Conservation (phyloP, 2,329 filamentous ascomycete genomes). For the Dactylellina drechsleri region DNA sequence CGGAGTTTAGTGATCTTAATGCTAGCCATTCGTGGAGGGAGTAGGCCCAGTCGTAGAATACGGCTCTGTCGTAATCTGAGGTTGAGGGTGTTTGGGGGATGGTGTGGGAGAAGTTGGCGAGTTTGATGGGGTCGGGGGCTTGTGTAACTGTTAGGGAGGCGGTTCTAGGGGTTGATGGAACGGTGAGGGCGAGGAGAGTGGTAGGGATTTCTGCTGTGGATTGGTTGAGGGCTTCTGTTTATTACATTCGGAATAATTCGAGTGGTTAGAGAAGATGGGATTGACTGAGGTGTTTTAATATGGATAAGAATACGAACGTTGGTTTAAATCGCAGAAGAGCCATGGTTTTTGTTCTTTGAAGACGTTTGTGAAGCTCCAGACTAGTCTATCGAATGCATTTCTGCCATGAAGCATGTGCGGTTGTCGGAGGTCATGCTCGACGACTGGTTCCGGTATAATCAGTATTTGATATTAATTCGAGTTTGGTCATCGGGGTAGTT, state of each 20-base stretch:
- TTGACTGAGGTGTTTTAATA: background rate
- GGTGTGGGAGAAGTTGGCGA: slow-evolving; percentile 45
- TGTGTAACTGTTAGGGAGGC: slow-evolving; percentile 6
- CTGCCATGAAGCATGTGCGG: slow-evolving; percentile 84
- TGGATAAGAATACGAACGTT: slow-evolving; percentile 61
- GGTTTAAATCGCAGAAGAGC: slow-evolving; percentile 76
- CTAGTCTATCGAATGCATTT: slow-evolving; percentile 80
- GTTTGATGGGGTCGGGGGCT: slow-evolving; percentile 20
- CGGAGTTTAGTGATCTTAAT: slow-evolving; percentile 74
- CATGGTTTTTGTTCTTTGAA: slow-evolving; percentile 75
- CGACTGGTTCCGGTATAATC: slow-evolving; percentile 66
- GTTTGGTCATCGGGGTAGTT: background rate
- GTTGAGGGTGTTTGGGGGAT: slow-evolving; percentile 54
- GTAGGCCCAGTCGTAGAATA: slow-evolving; percentile 72
- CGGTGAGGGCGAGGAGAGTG: slow-evolving; percentile 23
- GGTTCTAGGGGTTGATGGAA: slow-evolving; percentile 22
- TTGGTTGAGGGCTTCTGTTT: slow-evolving; percentile 59
- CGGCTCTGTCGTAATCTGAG: slow-evolving; percentile 62
- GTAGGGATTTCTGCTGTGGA: slow-evolving; percentile 56
- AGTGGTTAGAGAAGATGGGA: background rate
- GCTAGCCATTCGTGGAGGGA: slow-evolving; percentile 80
- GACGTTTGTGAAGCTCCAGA: slow-evolving; percentile 82
- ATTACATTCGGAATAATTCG: slow-evolving; percentile 32
- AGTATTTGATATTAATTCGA: slow-evolving; percentile 46
- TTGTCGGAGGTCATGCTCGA: slow-evolving; percentile 78